Evolutionary conservation across 2,329 filamentous ascomycete species (phyloP), one percentile per base, ranked within the genome.

Genomic region (Fusarium piperis): DNA sequence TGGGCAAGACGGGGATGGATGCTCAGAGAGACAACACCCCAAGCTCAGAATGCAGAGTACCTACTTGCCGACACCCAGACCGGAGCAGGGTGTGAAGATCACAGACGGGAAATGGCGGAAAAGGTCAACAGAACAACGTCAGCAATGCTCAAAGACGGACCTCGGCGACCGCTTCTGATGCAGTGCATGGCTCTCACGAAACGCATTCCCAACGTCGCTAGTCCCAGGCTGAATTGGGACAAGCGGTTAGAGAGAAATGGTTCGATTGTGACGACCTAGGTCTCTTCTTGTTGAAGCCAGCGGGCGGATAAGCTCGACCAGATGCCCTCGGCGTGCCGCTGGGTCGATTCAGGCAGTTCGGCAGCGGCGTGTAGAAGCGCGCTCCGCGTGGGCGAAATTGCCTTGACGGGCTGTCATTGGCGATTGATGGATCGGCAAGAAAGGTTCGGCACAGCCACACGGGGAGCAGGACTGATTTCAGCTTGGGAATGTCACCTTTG

Each of bases 221-320:
- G 28, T 39, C 71, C 71, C 75, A 46, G 46, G 36, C 73, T 76
- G 44, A 51, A 76, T 68, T 55, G 62, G 69, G 74, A 15, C 58
- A 76, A 72, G 73, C 59, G 60, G 68, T 59, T 53, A 16, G 38
- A 56, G 58, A 23, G 18, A 57, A 66, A 76, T 76, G 74, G 74
- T 73, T 70, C 71, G 74, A 76, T 76, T 73, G 65, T 71, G 74
- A 75, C 59, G 64, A 53, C 53, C 63, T 67, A 44, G 56, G 55
- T 39, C 33, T 36, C 60, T 71, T 59, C 51, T 65, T 30, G 39
- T 61, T 71, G 48, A 59, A 63, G 63, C 38, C 64, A 59, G 52
- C 52, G 41, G 44, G 35, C 44, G 55, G 58, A 59, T 61, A 68
- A 46, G 63, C 63, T 62, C 55, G 48, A 65, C 18, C 48, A 62